These are phyloP conservation scores for Delonix regia DNA, from an alignment of 306 rosid species.

Conservation along the genomic window DNA sequence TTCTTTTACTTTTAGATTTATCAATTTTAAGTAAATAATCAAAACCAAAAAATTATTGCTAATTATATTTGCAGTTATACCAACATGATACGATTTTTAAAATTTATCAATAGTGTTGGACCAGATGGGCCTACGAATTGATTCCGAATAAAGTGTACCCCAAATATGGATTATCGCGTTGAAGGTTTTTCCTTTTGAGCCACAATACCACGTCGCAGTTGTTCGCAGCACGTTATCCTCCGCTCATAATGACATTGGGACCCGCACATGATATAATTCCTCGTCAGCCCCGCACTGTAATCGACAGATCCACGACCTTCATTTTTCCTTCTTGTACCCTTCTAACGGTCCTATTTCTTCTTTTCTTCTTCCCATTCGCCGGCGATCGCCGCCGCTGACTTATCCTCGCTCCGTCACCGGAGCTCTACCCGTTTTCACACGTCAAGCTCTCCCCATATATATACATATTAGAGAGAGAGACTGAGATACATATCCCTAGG, in stretches of 20 bases:
- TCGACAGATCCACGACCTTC: slow-evolving; percentile 42
- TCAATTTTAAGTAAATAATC: no score
- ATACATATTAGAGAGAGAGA: not conserved
- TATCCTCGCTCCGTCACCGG: not conserved
- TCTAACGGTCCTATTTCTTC: slow-evolving; percentile 24
- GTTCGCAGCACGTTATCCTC: not conserved
- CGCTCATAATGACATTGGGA: slow-evolving; percentile 19
- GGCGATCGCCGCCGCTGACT: not conserved
- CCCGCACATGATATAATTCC: slow-evolving; percentile 34
- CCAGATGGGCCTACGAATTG: not conserved
- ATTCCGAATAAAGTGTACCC: not conserved
- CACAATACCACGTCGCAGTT: not conserved
- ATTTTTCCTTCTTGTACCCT: slow-evolving; percentile 32
- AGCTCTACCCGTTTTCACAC: not conserved
- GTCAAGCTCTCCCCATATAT: not conserved
- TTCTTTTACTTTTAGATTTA: no score
- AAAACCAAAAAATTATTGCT: no score
- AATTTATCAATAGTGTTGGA: no score
- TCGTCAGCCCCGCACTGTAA: slow-evolving; percentile 27
- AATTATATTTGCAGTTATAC: no score
- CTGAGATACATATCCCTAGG: not conserved
- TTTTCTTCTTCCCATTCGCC: slow-evolving; percentile 25
- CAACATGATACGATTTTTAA: no score
- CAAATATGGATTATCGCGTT: not conserved
- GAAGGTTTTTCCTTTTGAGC: not conserved